Percentiles rank a stretch among this genome's conserved stretches.
phyloP scores from a whole-genome alignment of 306 rosid genomes.

The Prunus dulcis region DNA sequence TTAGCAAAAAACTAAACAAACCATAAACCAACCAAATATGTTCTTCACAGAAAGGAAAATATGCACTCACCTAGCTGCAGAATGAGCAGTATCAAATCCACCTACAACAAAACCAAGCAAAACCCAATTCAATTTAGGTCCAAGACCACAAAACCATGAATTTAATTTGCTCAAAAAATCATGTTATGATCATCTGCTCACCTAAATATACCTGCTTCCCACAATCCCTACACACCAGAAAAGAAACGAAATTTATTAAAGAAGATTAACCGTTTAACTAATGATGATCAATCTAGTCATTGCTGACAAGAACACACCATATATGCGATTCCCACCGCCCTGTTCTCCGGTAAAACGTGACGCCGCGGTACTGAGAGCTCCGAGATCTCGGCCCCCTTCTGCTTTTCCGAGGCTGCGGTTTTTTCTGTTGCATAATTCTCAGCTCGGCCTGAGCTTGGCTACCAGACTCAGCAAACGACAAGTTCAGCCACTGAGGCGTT shows the following conservation, averaged over 20 bases:
- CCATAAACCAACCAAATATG: not conserved
- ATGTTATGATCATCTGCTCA: constrained; percentile 14
- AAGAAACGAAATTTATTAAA: not conserved
- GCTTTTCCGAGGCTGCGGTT: constrained; percentile 36
- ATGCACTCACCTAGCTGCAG: constrained; percentile 45
- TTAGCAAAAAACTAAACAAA: not conserved
- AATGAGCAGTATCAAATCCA: constrained; percentile 60
- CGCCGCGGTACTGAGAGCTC: constrained; percentile 66
- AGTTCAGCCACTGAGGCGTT: constrained; percentile 46
- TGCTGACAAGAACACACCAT: constrained; percentile 28
- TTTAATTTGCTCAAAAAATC: not conserved
- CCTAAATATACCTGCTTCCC: constrained; percentile 64
- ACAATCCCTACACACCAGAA: constrained; percentile 41
- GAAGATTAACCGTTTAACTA: constrained; percentile 2
- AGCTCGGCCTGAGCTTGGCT: constrained; percentile 23
- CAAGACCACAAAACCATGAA: not conserved
- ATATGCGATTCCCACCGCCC: constrained; percentile 76
- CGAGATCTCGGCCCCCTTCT: constrained; percentile 57
- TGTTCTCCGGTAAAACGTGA: constrained; percentile 57
- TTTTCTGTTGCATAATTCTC: constrained; percentile 38
- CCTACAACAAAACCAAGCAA: constrained; percentile 23
- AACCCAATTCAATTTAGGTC: constrained; percentile 9
- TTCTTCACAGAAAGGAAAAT: not conserved
- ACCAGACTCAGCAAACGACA: constrained; percentile 35
- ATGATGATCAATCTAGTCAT: not conserved